Base-by-base conservation (phyloP, 495 filamentous ascomycete species). In the Pseudomonodictys pantanalensis region DNA sequence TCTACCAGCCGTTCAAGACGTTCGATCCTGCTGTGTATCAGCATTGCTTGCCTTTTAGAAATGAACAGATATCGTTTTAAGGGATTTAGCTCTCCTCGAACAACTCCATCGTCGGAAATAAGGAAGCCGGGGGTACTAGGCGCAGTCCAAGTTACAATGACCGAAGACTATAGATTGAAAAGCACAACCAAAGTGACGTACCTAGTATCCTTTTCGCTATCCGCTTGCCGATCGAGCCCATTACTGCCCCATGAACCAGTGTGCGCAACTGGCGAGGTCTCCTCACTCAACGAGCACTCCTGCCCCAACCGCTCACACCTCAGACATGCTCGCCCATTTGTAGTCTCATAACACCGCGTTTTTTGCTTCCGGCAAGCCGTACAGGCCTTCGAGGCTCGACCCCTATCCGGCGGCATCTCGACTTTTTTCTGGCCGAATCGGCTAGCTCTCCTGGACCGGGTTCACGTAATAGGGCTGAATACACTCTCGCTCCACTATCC, bases 371-470 rank as follows among this genome's bases (percentile, higher is more conserved):
- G 62, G 64, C 76, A 79, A 26, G 74, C 71, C 26, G 65, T 58
- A 53, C 75, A 78, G 7, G 77, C 76, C 65, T 70, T 69, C 3
- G 77, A 79, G 38, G 77, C 77, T 18, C 76, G 70, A 41, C 77
- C 62, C 9, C 75, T 68, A 62, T 76, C 72, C 41, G 75, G 71
- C 38, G 75, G 75, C 77, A 79, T 77, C n/a, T n/a, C n/a, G n/a
- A n/a, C n/a, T n/a, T n/a, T n/a, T n/a, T n/a, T n/a, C n/a, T n/a
- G n/a, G n/a, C n/a, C n/a, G n/a, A n/a, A n/a, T n/a, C n/a, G n/a
- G n/a, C n/a, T n/a, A n/a, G n/a, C n/a, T n/a, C n/a, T n/a, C n/a
- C n/a, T n/a, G n/a, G n/a, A n/a, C n/a, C n/a, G n/a, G n/a, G n/a
- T n/a, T n/a, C n/a, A n/a, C n/a, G n/a, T n/a, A n/a, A n/a, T n/a